Evolutionary conservation across 805 yeast genomes (phyloP).

Genomic region (Jamesozyma lodderae): DNA sequence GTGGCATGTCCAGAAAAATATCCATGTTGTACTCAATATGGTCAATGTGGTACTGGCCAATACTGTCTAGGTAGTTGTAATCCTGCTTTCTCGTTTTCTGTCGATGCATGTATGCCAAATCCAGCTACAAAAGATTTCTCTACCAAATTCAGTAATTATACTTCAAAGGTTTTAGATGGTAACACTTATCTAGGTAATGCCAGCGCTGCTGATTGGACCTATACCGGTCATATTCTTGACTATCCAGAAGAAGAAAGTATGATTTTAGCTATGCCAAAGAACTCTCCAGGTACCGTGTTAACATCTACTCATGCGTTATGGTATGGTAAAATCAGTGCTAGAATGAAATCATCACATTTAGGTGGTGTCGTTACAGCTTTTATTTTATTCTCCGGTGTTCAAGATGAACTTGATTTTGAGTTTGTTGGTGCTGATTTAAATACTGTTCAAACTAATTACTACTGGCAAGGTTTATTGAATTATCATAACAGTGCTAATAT

Average conservation of each 20-base stretch:
- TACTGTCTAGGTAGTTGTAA: constrained; percentile 83
- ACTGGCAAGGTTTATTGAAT: constrained; percentile 64
- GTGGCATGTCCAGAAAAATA: constrained; percentile 57
- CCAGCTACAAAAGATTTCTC: constrained; percentile 55
- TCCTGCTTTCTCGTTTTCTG: constrained; percentile 51
- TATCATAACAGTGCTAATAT: constrained; percentile 49
- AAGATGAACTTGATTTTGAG: constrained; percentile 88
- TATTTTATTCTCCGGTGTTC: constrained; percentile 71
- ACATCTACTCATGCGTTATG: constrained; percentile 74
- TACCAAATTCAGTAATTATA: constrained; percentile 35
- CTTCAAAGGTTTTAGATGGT: constrained; percentile 27
- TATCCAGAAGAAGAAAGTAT: constrained; percentile 44
- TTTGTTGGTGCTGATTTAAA: constrained; percentile 68
- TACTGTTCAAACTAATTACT: constrained; percentile 68
- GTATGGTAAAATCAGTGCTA: constrained; percentile 75
- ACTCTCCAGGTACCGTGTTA: constrained; percentile 67
- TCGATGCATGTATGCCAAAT: constrained; percentile 74
- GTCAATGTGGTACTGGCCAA: constrained; percentile 69
- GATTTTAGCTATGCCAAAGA: constrained; percentile 69
- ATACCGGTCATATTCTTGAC: constrained; percentile 45
- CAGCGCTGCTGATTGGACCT: constrained; percentile 57
- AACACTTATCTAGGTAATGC: constrained; percentile 62
- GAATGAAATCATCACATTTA: constrained; percentile 62
- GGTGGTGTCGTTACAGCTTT: constrained; percentile 79
- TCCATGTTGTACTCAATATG: constrained; percentile 86